phyloP scores from a whole-genome alignment of 495 filamentous ascomycete species.

The Bacidia gigantensis region DNA sequence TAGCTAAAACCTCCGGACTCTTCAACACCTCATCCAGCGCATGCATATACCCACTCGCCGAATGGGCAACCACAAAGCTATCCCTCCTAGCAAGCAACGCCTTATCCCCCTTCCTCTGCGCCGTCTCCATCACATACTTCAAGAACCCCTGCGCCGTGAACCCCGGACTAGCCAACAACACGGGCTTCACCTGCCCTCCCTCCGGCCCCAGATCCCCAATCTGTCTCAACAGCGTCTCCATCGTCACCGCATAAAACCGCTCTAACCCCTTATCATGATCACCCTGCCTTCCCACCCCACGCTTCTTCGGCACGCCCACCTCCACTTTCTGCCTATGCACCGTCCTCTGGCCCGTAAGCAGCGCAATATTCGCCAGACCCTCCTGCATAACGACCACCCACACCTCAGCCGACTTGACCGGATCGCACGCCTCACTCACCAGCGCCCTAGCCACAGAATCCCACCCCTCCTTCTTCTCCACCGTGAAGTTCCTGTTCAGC shows the following conservation, averaged over 20 bases:
- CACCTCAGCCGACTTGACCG: slow-evolving; percentile 55
- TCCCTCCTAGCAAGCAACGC: slow-evolving; percentile 46
- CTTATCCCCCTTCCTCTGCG: slow-evolving; percentile 52
- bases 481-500: slow-evolving; percentile 72
- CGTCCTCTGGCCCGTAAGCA: slow-evolving; percentile 85
- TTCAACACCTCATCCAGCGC: slow-evolving; percentile 74
- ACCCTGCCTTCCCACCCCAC: slow-evolving; percentile 35
- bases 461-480: slow-evolving; percentile 72
- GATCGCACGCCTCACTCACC: slow-evolving; percentile 64
- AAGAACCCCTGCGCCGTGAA: slow-evolving; percentile 74
- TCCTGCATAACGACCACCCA: slow-evolving; percentile 92
- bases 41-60: slow-evolving; percentile 71
- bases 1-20: slow-evolving; percentile 57
- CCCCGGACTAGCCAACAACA: slow-evolving; percentile 83
- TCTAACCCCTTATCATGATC: slow-evolving; percentile 61
- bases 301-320: slow-evolving; percentile 67
- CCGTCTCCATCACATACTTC: slow-evolving; percentile 61
- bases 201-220: slow-evolving; percentile 40
- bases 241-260: slow-evolving; percentile 66
- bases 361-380: slow-evolving; percentile 81
- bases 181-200: slow-evolving; percentile 37
- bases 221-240: slow-evolving; percentile 62
- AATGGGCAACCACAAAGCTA: slow-evolving; percentile 64
- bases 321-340: slow-evolving; percentile 81
- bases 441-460: slow-evolving; percentile 74